Evolutionary conservation across 768 basidiomycete species (phyloP), one percentile per base, ranked within the genome.

Genomic region (Tylopilus vinaceipallidus): DNA sequence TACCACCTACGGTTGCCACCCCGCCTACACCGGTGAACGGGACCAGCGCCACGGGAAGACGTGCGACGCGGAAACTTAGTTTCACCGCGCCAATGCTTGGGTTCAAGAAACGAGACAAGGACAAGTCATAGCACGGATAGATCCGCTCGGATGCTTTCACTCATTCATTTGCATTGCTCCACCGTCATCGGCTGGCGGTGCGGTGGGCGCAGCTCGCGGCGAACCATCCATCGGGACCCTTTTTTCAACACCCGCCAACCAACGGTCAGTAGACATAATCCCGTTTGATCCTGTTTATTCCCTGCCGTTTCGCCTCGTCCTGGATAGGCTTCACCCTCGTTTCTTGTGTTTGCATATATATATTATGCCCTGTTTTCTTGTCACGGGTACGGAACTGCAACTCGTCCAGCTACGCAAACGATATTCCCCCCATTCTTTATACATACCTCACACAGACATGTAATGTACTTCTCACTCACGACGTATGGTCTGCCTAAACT

Each of bases 51-150:
- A 58, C 59, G n/a, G 53, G 70, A 49, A 78, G 71, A 27, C 46
- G 46, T 35, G 72, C 80, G 51, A 76, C 71, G 59, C 73, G 86
- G 47, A 89, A 90, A 70, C 66, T 90, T 67, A 90, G 88, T 63
- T 64, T 89, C 49, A 77, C 77, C 20, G 75, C 78, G 42, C 80
- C 83, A 42, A 80, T 81, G 56, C 70, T 79, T 2, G 72, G 70
- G 42, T 78, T 88, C 54, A 61, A 78, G 74, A 71, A 76, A 75
- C 65, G 78, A 63, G 79, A 83, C 46, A 81, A 70, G 64, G 63
- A 72, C 29, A 75, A 74, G 61, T 71, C 74, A 20, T 29, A 45
- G 50, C 41, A 37, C 58, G 53, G 62, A 53, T 42, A 57, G 32
- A 47, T 32, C 26, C 34, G 29, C 29, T n/a, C 16, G 4, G 16